Evolutionary conservation across 2,329 filamentous ascomycete species (phyloP).

Genomic region (Aspergillus puulaauensis): DNA sequence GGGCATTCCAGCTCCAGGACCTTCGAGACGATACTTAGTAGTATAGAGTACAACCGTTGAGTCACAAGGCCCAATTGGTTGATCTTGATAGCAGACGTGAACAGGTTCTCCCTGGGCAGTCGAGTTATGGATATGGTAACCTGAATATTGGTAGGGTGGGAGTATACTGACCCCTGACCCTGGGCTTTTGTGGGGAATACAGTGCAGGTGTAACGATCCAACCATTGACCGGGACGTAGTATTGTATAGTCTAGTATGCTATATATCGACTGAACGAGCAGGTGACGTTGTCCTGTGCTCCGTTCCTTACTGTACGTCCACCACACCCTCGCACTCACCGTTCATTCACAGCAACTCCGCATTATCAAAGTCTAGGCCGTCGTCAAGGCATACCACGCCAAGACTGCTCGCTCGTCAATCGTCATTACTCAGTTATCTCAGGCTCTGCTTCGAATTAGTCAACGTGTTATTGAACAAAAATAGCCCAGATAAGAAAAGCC

Average conservation of each 20-base stretch:
- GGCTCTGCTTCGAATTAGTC: background rate
- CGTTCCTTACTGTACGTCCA: too few species aligned
- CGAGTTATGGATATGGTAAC: background rate
- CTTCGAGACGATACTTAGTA: background rate
- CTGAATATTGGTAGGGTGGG: background rate
- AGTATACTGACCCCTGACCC: background rate
- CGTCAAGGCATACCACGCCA: background rate
- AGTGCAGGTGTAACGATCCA: too few species aligned
- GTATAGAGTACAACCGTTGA: background rate
- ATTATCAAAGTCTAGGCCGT: background rate
- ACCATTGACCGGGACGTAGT: too few species aligned
- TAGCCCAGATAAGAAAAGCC: background rate
- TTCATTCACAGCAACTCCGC: background rate
- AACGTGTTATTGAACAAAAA: background rate
- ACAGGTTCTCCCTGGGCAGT: background rate
- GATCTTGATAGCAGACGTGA: background rate
- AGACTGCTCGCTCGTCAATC: background rate
- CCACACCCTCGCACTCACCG: background rate
- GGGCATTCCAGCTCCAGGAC: background rate
- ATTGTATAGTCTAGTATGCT: too few species aligned
- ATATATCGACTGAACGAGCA: background rate
- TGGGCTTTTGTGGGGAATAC: background rate
- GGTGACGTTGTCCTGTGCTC: background rate
- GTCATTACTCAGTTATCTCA: background rate
- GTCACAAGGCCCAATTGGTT: background rate